Evolutionary conservation across 495 filamentous ascomycete species (phyloP).

Genomic region (Pseudoneurospora amorphoporcata): DNA sequence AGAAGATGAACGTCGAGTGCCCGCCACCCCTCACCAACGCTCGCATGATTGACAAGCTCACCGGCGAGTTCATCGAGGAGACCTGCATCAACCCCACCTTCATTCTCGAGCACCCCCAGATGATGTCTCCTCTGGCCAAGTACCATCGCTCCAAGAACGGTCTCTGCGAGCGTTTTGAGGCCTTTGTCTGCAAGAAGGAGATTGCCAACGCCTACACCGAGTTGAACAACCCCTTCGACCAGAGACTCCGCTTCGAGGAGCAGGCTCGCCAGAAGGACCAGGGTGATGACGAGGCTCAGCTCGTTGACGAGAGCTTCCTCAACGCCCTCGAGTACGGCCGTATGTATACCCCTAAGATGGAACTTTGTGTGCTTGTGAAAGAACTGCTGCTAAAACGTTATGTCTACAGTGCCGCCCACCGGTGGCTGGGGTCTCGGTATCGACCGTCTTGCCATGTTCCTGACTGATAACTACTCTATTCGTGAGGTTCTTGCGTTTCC

Average conservation of each 20-base stretch:
- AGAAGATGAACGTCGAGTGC: conserved; percentile 88
- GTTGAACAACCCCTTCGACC: conserved; percentile 94
- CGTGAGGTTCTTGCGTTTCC: conserved; percentile 95
- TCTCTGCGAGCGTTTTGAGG: conserved; percentile 93
- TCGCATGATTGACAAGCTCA: conserved; percentile 95
- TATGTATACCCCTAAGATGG: background rate
- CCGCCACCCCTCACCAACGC: conserved; percentile 84
- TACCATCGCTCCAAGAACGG: conserved; percentile 73
- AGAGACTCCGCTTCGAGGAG: conserved; percentile 89
- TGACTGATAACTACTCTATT: conserved; percentile 88
- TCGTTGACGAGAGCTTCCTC: conserved; percentile 91
- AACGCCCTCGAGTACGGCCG: conserved; percentile 55
- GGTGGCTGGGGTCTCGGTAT: conserved; percentile 98
- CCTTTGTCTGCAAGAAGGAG: conserved; percentile 96
- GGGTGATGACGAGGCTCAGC: conserved; percentile 93
- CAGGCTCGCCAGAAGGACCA: conserved; percentile 92
- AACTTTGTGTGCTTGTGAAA: background rate
- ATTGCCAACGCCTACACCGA: conserved; percentile 96
- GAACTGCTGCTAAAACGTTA: background rate
- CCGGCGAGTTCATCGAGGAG: conserved; percentile 91
- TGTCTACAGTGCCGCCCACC: conserved; percentile 62
- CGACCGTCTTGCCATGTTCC: conserved; percentile 93
- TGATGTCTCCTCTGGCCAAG: conserved; percentile 98
- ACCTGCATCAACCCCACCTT: conserved; percentile 93
- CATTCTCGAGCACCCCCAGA: conserved; percentile 79